Conservation (phyloP, 768 basidiomycete genomes). For the Hirschioporus abietinus region DNA sequence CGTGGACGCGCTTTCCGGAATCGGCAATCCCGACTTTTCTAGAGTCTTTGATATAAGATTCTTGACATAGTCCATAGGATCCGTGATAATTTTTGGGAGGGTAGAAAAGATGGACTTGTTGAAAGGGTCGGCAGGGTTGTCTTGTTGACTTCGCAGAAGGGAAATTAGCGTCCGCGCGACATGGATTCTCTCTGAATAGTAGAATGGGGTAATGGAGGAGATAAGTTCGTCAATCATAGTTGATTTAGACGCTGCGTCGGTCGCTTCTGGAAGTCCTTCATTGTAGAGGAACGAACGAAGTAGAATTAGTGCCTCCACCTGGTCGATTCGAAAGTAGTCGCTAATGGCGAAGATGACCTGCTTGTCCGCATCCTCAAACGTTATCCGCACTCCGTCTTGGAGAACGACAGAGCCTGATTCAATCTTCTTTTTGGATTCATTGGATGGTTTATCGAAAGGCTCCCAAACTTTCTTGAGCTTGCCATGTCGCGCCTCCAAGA, state of each 20-base stretch:
- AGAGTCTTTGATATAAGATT: conserved; percentile 57
- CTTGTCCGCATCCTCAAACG: conserved; percentile 65
- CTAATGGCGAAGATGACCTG: conserved; percentile 70
- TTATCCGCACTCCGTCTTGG: conserved; percentile 55
- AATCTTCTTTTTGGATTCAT: conserved; percentile 59
- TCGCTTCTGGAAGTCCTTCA: conserved; percentile 54
- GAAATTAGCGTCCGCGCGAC: conserved; percentile 66
- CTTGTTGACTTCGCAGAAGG: conserved; percentile 60
- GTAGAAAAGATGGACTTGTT: conserved; percentile 48
- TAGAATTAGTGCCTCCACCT: conserved; percentile 71
- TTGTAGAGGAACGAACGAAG: conserved; percentile 77
- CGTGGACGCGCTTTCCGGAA: conserved; percentile 39
- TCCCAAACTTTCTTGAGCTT: conserved; percentile 53
- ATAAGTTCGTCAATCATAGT: conserved; percentile 54
- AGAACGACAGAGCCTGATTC: conserved; percentile 65
- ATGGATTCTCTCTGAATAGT: conserved; percentile 73
- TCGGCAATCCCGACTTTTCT: conserved; percentile 41
- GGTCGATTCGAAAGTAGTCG: conserved; percentile 67
- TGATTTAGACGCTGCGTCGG: conserved; percentile 38
- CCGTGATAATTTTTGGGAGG: conserved; percentile 56
- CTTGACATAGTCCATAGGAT: conserved; percentile 58
- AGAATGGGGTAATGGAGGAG: conserved; percentile 73
- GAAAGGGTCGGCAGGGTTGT: conserved; percentile 48
- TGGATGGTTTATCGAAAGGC: conserved; percentile 67
- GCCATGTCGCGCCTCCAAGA: conserved; percentile 49